Conservation (phyloP, 177 flowering plant species). For the Telopea speciosissima region DNA sequence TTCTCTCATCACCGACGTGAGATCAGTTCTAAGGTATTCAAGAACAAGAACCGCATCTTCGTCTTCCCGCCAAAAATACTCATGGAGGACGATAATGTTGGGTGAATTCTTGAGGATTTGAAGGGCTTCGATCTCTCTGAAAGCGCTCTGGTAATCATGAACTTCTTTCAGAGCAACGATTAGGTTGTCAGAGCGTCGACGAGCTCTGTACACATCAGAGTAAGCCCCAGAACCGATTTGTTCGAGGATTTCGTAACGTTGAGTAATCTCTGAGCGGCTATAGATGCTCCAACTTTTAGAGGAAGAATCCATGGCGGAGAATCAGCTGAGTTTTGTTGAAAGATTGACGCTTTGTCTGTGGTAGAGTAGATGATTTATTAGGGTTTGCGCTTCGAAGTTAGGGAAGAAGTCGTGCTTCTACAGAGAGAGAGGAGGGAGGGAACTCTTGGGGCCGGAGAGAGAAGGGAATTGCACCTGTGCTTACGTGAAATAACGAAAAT, state of each 20-base stretch:
- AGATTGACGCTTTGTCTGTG: not conserved
- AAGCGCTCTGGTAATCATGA: slow-evolving; percentile 84
- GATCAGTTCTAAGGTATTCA: slow-evolving; percentile 66
- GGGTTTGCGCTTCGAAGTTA: not conserved
- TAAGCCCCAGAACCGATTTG: slow-evolving; percentile 84
- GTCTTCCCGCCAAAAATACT: slow-evolving; percentile 85
- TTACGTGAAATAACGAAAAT: not conserved
- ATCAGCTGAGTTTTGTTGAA: not conserved
- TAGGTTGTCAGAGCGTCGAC: slow-evolving; percentile 55
- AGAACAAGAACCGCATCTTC: slow-evolving; percentile 88
- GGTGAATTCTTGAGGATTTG: slow-evolving; percentile 52
- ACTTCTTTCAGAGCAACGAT: slow-evolving; percentile 85
- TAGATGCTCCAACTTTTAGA: slow-evolving; percentile 88
- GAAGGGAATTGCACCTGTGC: not conserved
- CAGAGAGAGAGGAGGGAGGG: too few relatives aligned
- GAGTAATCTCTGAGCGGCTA: slow-evolving; percentile 61
- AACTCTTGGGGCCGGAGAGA: too few relatives aligned
- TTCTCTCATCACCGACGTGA: slow-evolving; percentile 50
- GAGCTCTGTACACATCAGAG: slow-evolving; percentile 74
- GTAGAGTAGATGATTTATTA: not conserved
- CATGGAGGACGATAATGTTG: slow-evolving; percentile 62
- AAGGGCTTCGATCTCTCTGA: slow-evolving; percentile 83
- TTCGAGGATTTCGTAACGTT: slow-evolving; percentile 62
- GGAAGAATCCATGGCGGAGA: slow-evolving; percentile 25
- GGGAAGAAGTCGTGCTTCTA: not conserved